Base-by-base conservation (phyloP, 2,329 filamentous ascomycete genomes). In the Amauroascus niger region DNA sequence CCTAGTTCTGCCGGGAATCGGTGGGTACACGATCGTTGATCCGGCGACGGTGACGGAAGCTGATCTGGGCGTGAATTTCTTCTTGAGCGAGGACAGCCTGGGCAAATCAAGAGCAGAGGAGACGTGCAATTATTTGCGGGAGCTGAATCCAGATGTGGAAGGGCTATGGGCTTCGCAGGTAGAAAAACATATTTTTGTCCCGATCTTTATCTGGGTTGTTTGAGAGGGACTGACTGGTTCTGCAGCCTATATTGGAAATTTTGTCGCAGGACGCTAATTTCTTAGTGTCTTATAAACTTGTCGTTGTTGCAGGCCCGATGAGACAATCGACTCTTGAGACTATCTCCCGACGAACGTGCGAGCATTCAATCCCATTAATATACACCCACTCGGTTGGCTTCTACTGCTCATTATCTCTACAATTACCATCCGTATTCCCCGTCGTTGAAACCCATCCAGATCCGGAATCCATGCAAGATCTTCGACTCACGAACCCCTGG, bases 391-490 rank as follows among this genome's bases (percentile, higher is more conserved):
- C 86, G n/a, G 79, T 86, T 39, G 93, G 93, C 26, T 96, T 95
- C 72, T 95, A 93, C 69, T 87, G 88, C 1, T 87, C 87, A 60
- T 95, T 97, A 67, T 86, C 83, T n/a, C 76, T 94, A 26, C 76
- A 80, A 60, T 74, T 95, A 26, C 85, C 87, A 8, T 76, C 81
- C n/a, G 81, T 83, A 26, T 95, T 94, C 62, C 89, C 91, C 4
- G 86, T 98, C 54, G 87, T 98, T 58, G 91, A 98, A 66, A 97
- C 93, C 43, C 93, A 98, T 65, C 93, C 93, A 0, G 89, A 95
- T 58, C 82, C 88, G 39, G 87, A 88, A 37, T 83, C 88, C 6
- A 93, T 82, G 0, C 84, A 86, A 54, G 93, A 98, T 62, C 77
- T 98, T 32, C 83, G 93, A 48, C 76, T 98, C 11, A 73, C 95